phyloP scores from a whole-genome alignment of 345 rosid genomes.

The Salix udensis region DNA sequence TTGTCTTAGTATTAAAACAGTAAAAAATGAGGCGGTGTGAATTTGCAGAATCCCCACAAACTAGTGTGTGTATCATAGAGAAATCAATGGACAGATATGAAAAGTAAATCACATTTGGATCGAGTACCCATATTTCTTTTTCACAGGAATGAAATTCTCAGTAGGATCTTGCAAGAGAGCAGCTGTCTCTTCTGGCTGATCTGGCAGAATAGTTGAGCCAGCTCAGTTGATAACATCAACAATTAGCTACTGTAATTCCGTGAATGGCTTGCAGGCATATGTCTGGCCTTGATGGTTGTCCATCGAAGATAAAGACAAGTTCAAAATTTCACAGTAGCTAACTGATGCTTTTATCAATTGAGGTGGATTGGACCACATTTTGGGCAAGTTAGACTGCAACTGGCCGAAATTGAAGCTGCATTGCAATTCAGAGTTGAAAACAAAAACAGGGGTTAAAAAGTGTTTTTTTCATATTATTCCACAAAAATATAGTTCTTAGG shows the following conservation, averaged over 20 bases:
- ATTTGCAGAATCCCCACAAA: not conserved
- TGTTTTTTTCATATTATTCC: too few relatives aligned
- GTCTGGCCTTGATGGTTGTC: not conserved
- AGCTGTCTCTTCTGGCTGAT: slow-evolving; percentile 33
- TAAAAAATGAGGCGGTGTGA: not conserved
- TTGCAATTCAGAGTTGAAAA: too few relatives aligned
- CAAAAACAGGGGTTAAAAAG: not conserved
- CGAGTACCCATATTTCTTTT: slow-evolving; percentile 41
- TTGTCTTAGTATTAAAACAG: not conserved
- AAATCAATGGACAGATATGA: not conserved
- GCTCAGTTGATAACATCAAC: not conserved
- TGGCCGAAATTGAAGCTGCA: too few relatives aligned
- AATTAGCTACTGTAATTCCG: not conserved
- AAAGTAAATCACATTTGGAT: not conserved
- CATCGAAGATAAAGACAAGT: not conserved
- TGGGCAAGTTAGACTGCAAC: not conserved
- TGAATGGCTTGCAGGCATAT: not conserved
- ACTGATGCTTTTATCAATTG: not conserved
- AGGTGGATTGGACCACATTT: not conserved
- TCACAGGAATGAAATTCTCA: slow-evolving; percentile 27
- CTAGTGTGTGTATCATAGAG: not conserved
- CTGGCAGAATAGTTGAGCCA: slow-evolving; percentile 46
- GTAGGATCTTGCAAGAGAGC: slow-evolving; percentile 30
- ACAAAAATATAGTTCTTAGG: too few relatives aligned
- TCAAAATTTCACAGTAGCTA: not conserved